phyloP scores from a whole-genome alignment of 768 basidiomycete genomes.

The Boletus speciosus region DNA sequence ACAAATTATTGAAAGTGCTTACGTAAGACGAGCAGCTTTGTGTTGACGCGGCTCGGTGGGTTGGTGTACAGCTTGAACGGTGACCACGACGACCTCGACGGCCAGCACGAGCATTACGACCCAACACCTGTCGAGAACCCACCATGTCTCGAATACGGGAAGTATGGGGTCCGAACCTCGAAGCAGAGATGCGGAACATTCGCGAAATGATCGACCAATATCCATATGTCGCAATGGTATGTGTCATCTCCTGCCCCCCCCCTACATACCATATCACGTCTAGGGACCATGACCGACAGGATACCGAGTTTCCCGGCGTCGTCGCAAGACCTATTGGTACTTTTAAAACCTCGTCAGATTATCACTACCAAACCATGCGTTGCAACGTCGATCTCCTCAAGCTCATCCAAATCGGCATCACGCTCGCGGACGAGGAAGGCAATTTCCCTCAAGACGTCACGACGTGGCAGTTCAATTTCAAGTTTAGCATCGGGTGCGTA shows the following conservation, averaged over 20 bases:
- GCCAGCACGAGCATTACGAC: not conserved
- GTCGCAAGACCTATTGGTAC: constrained; percentile 95
- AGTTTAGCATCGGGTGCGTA: constrained; percentile 81
- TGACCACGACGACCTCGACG: constrained; percentile 21
- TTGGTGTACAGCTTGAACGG: constrained; percentile 5
- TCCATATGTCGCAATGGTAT: constrained; percentile 94
- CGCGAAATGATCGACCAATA: constrained; percentile 85
- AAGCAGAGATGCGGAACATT: constrained; percentile 86
- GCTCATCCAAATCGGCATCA: constrained; percentile 96
- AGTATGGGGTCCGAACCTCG: constrained; percentile 93
- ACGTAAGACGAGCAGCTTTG: constrained; percentile 19
- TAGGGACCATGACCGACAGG: constrained; percentile 45
- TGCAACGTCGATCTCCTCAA: constrained; percentile 98
- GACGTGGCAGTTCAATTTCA: constrained; percentile 99
- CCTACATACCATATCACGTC: constrained; percentile 1
- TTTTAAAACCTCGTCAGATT: constrained; percentile 96
- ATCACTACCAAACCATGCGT: constrained; percentile 99
- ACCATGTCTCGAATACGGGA: constrained; percentile 83
- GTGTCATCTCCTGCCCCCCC: constrained; percentile 20
- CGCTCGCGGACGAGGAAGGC: constrained; percentile 91
- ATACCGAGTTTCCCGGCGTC: constrained; percentile 98
- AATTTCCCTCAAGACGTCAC: constrained; percentile 85
- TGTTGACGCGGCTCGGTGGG: constrained; percentile 18
- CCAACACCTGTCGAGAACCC: constrained; percentile 2
- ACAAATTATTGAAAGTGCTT: constrained; percentile 13